These are phyloP conservation scores for Suillus americanus DNA, from an alignment of 768 basidiomycete species.

Conservation along the genomic window DNA sequence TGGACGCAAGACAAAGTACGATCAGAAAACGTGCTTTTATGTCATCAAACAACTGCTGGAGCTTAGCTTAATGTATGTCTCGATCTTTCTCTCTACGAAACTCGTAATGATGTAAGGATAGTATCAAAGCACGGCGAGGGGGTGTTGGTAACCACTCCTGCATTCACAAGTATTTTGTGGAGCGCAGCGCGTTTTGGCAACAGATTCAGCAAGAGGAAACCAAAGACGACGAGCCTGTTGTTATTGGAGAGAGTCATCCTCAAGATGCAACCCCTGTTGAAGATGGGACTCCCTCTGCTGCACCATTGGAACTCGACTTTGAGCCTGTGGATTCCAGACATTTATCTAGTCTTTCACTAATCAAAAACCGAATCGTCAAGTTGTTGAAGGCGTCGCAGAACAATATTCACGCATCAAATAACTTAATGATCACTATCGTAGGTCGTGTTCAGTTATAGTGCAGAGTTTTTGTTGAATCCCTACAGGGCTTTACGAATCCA, in stretches of 20 bases:
- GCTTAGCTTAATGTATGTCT: slow-evolving; percentile 67
- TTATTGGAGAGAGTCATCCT: slow-evolving; percentile 13
- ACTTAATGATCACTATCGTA: slow-evolving; percentile 78
- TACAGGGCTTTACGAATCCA: slow-evolving; percentile 73
- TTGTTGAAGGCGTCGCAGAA: slow-evolving; percentile 71
- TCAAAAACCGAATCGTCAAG: slow-evolving; percentile 70
- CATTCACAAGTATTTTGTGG: slow-evolving; percentile 84
- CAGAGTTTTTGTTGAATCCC: neutral
- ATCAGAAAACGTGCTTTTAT: slow-evolving; percentile 90
- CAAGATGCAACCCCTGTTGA: slow-evolving; percentile 14
- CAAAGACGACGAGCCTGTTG: slow-evolving; percentile 29
- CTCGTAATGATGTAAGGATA: slow-evolving; percentile 25
- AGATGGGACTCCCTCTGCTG: slow-evolving; percentile 19
- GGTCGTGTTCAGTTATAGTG: slow-evolving; percentile 24
- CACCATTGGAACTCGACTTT: slow-evolving; percentile 45
- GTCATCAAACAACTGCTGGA: slow-evolving; percentile 74
- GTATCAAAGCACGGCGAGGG: slow-evolving; percentile 74
- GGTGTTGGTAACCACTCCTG: slow-evolving; percentile 76
- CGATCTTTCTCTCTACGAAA: neutral
- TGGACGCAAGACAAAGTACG: slow-evolving; percentile 76
- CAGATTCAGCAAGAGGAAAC: slow-evolving; percentile 71
- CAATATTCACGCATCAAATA: slow-evolving; percentile 68
- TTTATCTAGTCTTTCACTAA: slow-evolving; percentile 69
- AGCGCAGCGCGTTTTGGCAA: slow-evolving; percentile 73
- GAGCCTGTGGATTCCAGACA: slow-evolving; percentile 77